These are phyloP conservation scores for Nakazawaea sp. DNA, from an alignment of 805 yeast species.

Conservation along the genomic window DNA sequence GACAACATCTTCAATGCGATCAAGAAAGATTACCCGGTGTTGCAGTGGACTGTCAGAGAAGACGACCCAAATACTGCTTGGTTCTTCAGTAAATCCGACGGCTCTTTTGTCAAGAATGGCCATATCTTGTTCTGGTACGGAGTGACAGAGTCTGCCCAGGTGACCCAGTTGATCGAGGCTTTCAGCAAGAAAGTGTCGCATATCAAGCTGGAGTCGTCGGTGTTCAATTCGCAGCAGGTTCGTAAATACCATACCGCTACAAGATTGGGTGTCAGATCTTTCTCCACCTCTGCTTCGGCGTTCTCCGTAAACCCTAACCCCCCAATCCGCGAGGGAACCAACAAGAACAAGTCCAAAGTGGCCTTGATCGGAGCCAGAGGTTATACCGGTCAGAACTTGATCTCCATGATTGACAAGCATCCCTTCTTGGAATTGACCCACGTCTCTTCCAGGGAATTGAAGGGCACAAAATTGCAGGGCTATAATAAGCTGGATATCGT, in stretches of 20 bases:
- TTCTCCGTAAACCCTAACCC: slow-evolving; percentile 51
- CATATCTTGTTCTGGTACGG: slow-evolving; percentile 95
- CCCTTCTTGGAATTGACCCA: slow-evolving; percentile 84
- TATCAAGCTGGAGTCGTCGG: slow-evolving; percentile 31
- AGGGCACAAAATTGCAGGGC: slow-evolving; percentile 81
- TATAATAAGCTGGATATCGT: slow-evolving; percentile 75
- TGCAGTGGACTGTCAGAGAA: slow-evolving; percentile 88
- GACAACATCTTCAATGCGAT: slow-evolving; percentile 88
- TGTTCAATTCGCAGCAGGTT: slow-evolving; percentile 40
- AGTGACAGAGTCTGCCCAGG: slow-evolving; percentile 53
- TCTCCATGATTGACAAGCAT: slow-evolving; percentile 79
- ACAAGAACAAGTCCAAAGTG: slow-evolving; percentile 58
- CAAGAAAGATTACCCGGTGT: slow-evolving; percentile 59
- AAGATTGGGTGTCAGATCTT: slow-evolving; percentile 19
- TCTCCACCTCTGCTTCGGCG: slow-evolving; percentile 21
- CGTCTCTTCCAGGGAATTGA: slow-evolving; percentile 92
- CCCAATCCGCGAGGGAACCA: slow-evolving; percentile 59
- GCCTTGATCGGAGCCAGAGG: slow-evolving; percentile 99
- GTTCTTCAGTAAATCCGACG: slow-evolving; percentile 90
- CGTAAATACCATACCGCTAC: slow-evolving; percentile 43
- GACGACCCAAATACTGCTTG: slow-evolving; percentile 87
- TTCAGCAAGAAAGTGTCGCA: slow-evolving; percentile 35
- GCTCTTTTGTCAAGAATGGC: slow-evolving; percentile 87
- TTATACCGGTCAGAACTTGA: slow-evolving; percentile 90
- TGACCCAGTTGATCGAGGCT: slow-evolving; percentile 54